Evolutionary conservation across 805 yeast species (phyloP).

Genomic region (Metschnikowia arizonensis): DNA sequence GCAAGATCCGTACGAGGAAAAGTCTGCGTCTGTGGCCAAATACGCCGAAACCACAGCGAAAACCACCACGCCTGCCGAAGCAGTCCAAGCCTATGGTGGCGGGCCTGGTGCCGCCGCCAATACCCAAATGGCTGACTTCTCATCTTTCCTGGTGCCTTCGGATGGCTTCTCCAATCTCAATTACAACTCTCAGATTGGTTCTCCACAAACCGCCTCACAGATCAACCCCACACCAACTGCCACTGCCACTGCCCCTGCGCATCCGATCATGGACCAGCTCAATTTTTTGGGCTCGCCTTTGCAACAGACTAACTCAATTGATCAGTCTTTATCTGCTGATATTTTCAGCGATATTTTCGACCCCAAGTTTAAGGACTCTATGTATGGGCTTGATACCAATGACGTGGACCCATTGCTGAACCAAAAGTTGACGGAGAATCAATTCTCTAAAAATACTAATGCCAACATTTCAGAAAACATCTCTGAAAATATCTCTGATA

Average conservation of each 20-base stretch:
- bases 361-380: neutral
- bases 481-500: neutral
- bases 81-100: neutral
- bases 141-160: neutral
- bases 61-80: no score
- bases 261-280: constrained; percentile 17
- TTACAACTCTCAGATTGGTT: neutral
- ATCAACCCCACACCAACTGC: no score
- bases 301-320: constrained; percentile 10
- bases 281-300: constrained; percentile 18
- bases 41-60: neutral
- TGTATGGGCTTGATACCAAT: constrained; percentile 3
- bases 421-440: neutral
- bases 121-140: neutral
- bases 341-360: constrained; percentile 1
- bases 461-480: neutral
- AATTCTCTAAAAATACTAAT: neutral
- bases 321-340: constrained; percentile 6
- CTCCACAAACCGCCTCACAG: neutral
- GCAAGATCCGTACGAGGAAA: constrained; percentile 12
- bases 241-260: no score
- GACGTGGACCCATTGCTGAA: constrained; percentile 17
- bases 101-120: neutral
- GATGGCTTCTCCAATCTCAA: neutral
- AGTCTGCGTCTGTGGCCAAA: neutral